Evolutionary conservation across 352 stramenopile species (phyloP).

Genomic region (Globisporangium recalcitrans): DNA sequence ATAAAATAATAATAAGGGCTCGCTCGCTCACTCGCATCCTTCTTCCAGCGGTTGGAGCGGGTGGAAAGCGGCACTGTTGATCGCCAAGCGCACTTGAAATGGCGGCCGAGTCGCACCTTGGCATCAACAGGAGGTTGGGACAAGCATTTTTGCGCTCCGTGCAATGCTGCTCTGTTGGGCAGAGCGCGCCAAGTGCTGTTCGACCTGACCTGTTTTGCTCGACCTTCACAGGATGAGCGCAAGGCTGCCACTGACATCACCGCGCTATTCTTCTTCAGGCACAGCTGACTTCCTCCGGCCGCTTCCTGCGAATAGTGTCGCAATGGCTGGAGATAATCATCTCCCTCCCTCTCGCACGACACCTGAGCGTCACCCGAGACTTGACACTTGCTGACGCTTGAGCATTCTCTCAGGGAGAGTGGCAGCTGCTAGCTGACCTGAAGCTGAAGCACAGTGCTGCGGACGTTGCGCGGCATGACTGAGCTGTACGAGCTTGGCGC

Average conservation of each 20-base stretch:
- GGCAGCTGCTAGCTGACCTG: not conserved
- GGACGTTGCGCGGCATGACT: not conserved
- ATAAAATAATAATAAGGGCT: constrained; percentile 5
- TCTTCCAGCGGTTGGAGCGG: not conserved
- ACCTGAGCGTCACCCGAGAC: not conserved
- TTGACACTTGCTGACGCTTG: not conserved
- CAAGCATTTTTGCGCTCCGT: too few relatives aligned
- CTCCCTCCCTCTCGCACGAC: not conserved
- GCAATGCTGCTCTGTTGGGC: not conserved
- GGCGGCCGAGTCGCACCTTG: not conserved
- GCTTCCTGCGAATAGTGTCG: not conserved
- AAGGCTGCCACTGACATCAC: not conserved
- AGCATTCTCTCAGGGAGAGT: not conserved
- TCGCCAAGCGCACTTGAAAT: too few relatives aligned
- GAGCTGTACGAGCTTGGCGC: not conserved
- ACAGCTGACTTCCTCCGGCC: not conserved
- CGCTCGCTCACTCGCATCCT: too few relatives aligned
- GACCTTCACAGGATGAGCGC: not conserved
- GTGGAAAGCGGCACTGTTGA: not conserved
- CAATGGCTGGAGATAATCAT: not conserved
- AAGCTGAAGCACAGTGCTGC: not conserved
- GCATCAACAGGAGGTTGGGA: too few relatives aligned
- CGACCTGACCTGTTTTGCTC: not conserved
- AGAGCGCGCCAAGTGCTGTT: not conserved
- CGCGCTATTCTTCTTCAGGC: not conserved